Percentiles rank a stretch among this genome's conserved stretches.
These are phyloP conservation scores for Yamadazyma mexicana DNA, from an alignment of 1,139 yeast species.

Conservation along the genomic window DNA sequence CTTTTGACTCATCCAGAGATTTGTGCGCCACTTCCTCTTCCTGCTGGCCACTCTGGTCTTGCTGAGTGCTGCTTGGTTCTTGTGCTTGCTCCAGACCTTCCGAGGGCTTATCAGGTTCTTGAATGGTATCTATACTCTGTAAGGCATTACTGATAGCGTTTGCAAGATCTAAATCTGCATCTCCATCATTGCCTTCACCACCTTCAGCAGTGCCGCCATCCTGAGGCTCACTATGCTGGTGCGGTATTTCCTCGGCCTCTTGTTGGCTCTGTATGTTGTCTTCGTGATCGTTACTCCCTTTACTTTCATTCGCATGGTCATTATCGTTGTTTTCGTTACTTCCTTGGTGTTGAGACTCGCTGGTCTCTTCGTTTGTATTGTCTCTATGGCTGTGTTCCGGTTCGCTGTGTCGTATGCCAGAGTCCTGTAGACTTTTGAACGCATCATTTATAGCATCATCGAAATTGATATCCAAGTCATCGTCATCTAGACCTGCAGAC, in stretches of 20 bases:
- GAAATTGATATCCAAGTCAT: slow-evolving; percentile 23
- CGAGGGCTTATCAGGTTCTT: slow-evolving; percentile 3
- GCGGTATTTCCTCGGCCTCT: too few species aligned
- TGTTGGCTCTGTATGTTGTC: slow-evolving; percentile 6
- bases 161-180: slow-evolving; percentile 21
- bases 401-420: slow-evolving; percentile 1
- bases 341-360: background rate
- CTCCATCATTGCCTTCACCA: slow-evolving; percentile 11
- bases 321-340: background rate
- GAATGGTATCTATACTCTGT: slow-evolving; percentile 16
- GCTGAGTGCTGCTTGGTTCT: too few species aligned
- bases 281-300: slow-evolving; percentile 1
- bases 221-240: too few species aligned
- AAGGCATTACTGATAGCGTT: slow-evolving; percentile 16
- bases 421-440: slow-evolving; percentile 17
- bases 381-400: background rate
- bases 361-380: background rate
- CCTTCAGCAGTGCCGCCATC: too few species aligned
- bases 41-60: background rate
- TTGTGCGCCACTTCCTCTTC: too few species aligned
- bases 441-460: slow-evolving; percentile 34
- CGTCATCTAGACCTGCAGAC: slow-evolving; percentile 10
- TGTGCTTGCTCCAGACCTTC: slow-evolving; percentile 1
- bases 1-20: background rate
- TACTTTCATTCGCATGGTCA: slow-evolving; percentile 1